These are phyloP conservation scores for Dysphania ambrosioides DNA, from an alignment of 148 eudicot species.

Conservation along the genomic window DNA sequence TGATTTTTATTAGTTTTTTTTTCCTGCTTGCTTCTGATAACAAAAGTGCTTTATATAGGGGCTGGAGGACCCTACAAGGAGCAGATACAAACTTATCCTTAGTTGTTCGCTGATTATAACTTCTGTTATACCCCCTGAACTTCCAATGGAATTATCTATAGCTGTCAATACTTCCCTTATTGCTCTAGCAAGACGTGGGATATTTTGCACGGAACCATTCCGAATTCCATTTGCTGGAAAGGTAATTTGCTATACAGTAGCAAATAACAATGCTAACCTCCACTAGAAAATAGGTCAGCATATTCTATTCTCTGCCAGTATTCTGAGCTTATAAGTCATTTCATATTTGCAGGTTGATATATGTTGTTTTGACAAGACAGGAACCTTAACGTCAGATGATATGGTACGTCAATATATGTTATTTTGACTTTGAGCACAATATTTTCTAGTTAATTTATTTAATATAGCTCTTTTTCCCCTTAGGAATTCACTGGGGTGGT, in stretches of 20 bases:
- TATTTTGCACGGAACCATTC: conserved; percentile 96
- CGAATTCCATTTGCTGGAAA: conserved; percentile 99
- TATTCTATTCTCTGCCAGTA: conserved; percentile 3
- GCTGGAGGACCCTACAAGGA: conserved; percentile 94
- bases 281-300: background rate
- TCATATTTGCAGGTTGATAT: conserved; percentile 76
- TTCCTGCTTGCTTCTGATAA: conserved; percentile 15
- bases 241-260: conserved; percentile 35
- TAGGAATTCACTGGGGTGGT: conserved; percentile 97
- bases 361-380: conserved; percentile 98
- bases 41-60: conserved; percentile 49
- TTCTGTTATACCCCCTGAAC: conserved; percentile 97
- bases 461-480: conserved; percentile 9
- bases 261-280: background rate
- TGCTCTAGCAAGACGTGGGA: conserved; percentile 87
- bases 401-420: conserved; percentile 54
- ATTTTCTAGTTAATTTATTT: background rate
- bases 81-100: conserved; percentile 90
- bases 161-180: conserved; percentile 98
- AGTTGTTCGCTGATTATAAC: conserved; percentile 96
- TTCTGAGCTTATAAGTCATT: background rate
- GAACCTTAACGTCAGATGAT: conserved; percentile 98
- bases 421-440: background rate
- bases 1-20: background rate
- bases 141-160: conserved; percentile 97